Conservation (phyloP, 148 eudicot species). For the Linanthus parryae region DNA sequence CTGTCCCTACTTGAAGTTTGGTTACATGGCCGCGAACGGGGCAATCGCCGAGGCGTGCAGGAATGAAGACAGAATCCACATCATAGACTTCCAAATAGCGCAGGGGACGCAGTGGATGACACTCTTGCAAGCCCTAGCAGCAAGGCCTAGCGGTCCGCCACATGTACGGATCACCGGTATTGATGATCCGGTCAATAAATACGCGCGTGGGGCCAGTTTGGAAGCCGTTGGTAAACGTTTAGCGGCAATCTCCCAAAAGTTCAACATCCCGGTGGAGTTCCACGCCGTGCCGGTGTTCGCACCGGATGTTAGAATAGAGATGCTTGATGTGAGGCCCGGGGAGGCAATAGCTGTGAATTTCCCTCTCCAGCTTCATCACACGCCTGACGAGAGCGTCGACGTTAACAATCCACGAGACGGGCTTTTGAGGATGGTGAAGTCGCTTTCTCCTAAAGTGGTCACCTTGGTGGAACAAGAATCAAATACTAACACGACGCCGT, state of each 20-base stretch:
- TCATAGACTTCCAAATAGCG: constrained; percentile 75
- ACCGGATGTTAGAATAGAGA: constrained; percentile 49
- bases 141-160: constrained; percentile 74
- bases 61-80: constrained; percentile 68
- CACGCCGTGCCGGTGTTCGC: constrained; percentile 59
- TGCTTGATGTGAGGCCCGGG: constrained; percentile 66
- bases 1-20: constrained; percentile 85
- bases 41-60: constrained; percentile 91
- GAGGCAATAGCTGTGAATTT: constrained; percentile 89
- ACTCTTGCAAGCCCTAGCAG: constrained; percentile 88
- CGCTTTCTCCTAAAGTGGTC: constrained; percentile 65
- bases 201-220: constrained; percentile 73
- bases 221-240: constrained; percentile 51
- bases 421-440: constrained; percentile 66
- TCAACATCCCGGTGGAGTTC: constrained; percentile 64
- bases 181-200: constrained; percentile 64
- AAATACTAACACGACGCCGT: constrained; percentile 83
- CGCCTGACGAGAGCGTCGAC: constrained; percentile 89
- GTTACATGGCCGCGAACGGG: constrained; percentile 91
- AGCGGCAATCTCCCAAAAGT: constrained; percentile 49
- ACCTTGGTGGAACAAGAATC: constrained; percentile 94
- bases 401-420: constrained; percentile 77
- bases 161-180: constrained; percentile 80
- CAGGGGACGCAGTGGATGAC: constrained; percentile 94
- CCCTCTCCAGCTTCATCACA: constrained; percentile 87